A percentile compares a stretch with the other conserved stretches of the same genome.
Evolutionary conservation across 164 flowering plant genomes (phyloP).

Genomic region (Stephania japonica): DNA sequence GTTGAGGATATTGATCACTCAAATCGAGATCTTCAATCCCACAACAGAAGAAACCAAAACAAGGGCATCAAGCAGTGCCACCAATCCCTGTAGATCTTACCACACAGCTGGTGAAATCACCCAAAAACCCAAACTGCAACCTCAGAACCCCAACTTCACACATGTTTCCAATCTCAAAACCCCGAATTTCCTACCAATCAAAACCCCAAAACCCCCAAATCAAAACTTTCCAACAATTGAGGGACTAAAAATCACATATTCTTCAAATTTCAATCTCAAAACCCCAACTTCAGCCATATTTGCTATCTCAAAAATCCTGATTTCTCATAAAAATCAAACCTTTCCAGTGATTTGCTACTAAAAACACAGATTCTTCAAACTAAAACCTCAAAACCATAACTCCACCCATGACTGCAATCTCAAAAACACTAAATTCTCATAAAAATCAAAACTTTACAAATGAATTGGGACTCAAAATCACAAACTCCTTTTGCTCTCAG

Average conservation of each 20-base stretch:
- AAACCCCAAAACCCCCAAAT: not conserved
- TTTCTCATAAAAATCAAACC: not conserved
- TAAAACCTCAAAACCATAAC: not conserved
- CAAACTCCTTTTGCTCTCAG: constrained; percentile 1
- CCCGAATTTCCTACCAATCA: not conserved
- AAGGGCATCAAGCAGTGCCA: not conserved
- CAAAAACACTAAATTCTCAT: not conserved
- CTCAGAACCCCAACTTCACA: not conserved
- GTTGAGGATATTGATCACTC: not conserved
- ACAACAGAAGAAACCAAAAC: not conserved
- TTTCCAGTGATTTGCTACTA: not conserved
- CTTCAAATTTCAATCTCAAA: not conserved
- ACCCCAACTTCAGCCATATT: not conserved
- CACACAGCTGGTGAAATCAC: not conserved
- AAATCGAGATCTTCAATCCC: not conserved
- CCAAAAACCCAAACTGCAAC: not conserved
- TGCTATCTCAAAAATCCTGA: not conserved
- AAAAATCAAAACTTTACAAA: not conserved
- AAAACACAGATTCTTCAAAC: not conserved
- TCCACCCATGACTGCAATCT: not conserved
- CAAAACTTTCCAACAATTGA: not conserved
- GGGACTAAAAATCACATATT: not conserved
- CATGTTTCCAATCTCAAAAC: not conserved
- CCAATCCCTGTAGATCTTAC: constrained; percentile 3
- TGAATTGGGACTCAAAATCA: not conserved